Percentiles rank a stretch among this genome's conserved stretches.
Conservation (phyloP, 192 early-diverging fungal genomes). For the Pilobolus umbonatus region DNA sequence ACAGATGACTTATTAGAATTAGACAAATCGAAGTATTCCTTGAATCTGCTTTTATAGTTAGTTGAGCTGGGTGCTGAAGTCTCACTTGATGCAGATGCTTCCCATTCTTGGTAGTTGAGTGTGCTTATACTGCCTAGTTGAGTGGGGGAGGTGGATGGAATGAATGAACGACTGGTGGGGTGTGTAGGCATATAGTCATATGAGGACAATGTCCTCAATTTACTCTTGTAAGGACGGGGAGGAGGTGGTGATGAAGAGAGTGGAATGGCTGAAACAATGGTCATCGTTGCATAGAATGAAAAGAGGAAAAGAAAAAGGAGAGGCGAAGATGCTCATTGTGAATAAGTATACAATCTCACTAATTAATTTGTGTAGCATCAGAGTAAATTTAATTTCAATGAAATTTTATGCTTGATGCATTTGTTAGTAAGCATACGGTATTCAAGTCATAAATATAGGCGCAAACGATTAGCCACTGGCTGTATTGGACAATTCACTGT, state of each 20-base stretch:
- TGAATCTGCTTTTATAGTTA: conserved; percentile 9
- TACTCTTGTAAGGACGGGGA: conserved; percentile 13
- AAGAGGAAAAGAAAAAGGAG: background rate
- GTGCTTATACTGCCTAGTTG: no score
- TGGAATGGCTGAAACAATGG: background rate
- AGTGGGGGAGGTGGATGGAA: background rate
- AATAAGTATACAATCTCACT: background rate
- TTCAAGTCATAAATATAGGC: no score
- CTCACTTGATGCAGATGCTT: background rate
- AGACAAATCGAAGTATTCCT: conserved; percentile 8
- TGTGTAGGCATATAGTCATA: background rate
- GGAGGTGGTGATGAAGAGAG: background rate
- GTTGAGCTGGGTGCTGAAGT: background rate
- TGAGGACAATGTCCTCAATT: conserved; percentile 5
- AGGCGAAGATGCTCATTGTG: background rate
- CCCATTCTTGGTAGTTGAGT: background rate
- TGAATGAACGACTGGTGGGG: background rate
- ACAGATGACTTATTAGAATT: background rate
- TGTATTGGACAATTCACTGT: no score
- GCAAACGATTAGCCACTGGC: no score
- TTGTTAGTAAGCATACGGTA: no score
- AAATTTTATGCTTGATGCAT: no score
- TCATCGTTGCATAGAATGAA: background rate
- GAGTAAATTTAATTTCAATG: no score
- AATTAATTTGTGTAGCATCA: no score